A percentile compares a stretch with the other conserved stretches of the same genome.
These are phyloP conservation scores for Moesziomyces sp. DNA, from an alignment of 1,284 basidiomycete species.

Conservation along the genomic window DNA sequence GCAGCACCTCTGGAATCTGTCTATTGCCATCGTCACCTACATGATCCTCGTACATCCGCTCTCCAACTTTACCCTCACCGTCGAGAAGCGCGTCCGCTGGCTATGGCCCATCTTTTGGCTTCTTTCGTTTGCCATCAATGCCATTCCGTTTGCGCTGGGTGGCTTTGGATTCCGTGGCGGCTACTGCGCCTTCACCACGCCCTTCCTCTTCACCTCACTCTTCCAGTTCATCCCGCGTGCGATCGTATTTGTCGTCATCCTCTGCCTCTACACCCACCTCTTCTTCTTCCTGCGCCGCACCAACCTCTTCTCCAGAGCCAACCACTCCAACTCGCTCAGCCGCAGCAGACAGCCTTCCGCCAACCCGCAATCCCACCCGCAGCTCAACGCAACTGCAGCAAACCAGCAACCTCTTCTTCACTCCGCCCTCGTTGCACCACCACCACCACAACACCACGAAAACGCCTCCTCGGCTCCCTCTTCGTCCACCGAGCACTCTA, in stretches of 20 bases:
- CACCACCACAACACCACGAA: background rate
- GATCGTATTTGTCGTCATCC: constrained; percentile 52
- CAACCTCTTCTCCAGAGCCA: constrained; percentile 51
- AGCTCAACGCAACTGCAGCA: constrained; percentile 10
- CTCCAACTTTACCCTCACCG: constrained; percentile 44
- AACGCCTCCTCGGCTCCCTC: constrained; percentile 11
- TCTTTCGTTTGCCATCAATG: constrained; percentile 47
- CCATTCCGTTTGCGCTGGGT: constrained; percentile 42
- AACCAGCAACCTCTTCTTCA: background rate
- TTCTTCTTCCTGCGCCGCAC: constrained; percentile 62
- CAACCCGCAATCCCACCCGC: background rate
- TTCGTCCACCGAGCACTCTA: constrained; percentile 23
- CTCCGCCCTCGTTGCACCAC: constrained; percentile 3
- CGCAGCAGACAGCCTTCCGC: constrained; percentile 10
- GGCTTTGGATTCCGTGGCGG: constrained; percentile 54
- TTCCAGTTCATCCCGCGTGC: constrained; percentile 55
- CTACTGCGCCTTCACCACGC: constrained; percentile 49
- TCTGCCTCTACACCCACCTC: constrained; percentile 62
- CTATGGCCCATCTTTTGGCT: constrained; percentile 60
- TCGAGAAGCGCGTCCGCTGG: constrained; percentile 54
- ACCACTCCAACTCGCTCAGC: constrained; percentile 23
- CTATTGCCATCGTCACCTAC: constrained; percentile 60
- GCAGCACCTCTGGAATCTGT: constrained; percentile 61
- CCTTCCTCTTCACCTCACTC: constrained; percentile 41
- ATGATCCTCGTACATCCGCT: constrained; percentile 62